Evolutionary conservation across 2,329 filamentous ascomycete genomes (phyloP), one percentile per base, ranked within the genome.

Genomic region (Coleophoma crateriformis): DNA sequence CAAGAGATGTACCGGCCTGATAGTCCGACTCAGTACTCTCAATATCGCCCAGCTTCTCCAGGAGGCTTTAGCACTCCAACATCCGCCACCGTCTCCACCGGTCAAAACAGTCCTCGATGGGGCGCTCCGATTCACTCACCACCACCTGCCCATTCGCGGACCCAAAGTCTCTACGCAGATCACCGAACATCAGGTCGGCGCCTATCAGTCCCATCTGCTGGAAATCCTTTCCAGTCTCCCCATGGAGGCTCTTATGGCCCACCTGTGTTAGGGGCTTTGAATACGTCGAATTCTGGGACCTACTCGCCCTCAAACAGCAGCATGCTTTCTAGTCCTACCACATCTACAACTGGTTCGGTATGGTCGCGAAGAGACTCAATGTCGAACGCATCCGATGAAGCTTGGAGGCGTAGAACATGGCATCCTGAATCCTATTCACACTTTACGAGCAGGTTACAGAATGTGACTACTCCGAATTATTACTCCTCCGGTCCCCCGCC

Each of bases 361-460:
- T 85, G 82, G 68, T 77, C 79, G 4, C 73, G 85, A 32, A 76
- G 85, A 39, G 87, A 90, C 38, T 87, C 87, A 0, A 72, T 73
- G 3, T 71, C 77, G 8, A 81, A 77, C 46, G 72, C 75, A 17
- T 71, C 79, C 1, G 90, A 95, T 54, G 84, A 90, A 39, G 87
- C 88, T 49, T 88, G 84, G 79, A 82, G 90, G 55, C 77, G 91
- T 54, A 81, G 90, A 47, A 96, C 91, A 3, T 96, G 91, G 91
- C 91, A 96, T 67, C 88, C 90, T 0, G 88, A 90, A 54, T 87
- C 83, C 11, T 77, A 79, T 14, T 78, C 78, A 54, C 82, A 50
- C 34, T 61, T 54, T 35, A 55, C 84, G 13, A 91, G 88, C 67
- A 81, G 86, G 14, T 67, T 95, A 47, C 88, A 81, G 59, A 87